Percentiles rank a stretch among this genome's conserved stretches.
phyloP scores from a whole-genome alignment of 768 basidiomycete species.

The Paxillus rubicundulus region DNA sequence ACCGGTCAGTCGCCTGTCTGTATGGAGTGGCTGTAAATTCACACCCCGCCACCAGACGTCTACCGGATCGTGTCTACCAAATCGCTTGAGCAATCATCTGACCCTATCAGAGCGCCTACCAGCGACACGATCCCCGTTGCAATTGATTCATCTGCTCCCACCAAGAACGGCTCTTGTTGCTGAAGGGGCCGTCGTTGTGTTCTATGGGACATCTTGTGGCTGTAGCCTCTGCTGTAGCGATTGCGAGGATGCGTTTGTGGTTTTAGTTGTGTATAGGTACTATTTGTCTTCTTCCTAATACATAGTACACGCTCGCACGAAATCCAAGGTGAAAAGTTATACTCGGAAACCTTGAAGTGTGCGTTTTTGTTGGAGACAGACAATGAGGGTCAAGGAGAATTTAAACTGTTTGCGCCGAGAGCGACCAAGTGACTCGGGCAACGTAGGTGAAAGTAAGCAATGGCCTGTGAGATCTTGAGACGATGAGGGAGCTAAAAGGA shows the following conservation, averaged over 20 bases:
- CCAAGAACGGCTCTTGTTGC: constrained; percentile 64
- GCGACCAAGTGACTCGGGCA: too few relatives aligned
- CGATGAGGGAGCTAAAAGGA: not conserved
- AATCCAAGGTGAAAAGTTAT: too few relatives aligned
- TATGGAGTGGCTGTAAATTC: not conserved
- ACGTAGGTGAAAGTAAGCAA: too few relatives aligned
- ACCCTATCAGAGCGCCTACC: constrained; percentile 74
- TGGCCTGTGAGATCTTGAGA: too few relatives aligned
- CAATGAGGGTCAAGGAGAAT: too few relatives aligned
- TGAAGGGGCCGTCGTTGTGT: constrained; percentile 26
- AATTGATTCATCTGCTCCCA: constrained; percentile 53
- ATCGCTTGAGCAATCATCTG: constrained; percentile 79
- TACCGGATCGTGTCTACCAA: constrained; percentile 97
- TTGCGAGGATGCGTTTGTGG: constrained; percentile 7
- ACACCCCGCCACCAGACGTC: constrained; percentile 60
- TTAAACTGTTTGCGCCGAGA: too few relatives aligned
- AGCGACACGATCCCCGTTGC: constrained; percentile 86
- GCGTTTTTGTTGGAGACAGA: too few relatives aligned
- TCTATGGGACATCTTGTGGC: constrained; percentile 1
- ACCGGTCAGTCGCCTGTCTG: constrained; percentile 54
- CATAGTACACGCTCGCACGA: too few relatives aligned
- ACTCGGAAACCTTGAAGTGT: too few relatives aligned
- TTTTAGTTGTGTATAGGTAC: constrained; percentile 8
- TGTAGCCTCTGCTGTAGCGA: too few relatives aligned
- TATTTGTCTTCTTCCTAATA: constrained; percentile 26